Evolutionary conservation across 306 rosid species (phyloP).

Genomic region (Hippophae tibetana): DNA sequence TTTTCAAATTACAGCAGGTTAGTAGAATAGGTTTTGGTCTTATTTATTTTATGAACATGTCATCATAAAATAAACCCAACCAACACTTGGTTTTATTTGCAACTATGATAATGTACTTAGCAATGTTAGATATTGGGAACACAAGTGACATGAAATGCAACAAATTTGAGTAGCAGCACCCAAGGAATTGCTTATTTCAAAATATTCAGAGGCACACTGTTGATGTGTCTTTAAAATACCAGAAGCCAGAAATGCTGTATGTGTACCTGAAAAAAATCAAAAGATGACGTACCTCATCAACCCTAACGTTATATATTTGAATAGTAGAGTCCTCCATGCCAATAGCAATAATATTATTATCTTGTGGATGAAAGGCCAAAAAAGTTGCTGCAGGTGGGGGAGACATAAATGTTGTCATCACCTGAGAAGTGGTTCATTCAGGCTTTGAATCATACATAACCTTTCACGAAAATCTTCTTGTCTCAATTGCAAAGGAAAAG

Average conservation of each 20-base stretch:
- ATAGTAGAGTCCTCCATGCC: conserved; percentile 45
- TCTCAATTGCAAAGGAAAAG: background rate
- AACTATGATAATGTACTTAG: too few species aligned
- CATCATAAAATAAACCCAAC: too few species aligned
- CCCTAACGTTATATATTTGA: conserved; percentile 36
- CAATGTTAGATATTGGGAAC: too few species aligned
- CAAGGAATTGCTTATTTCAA: too few species aligned
- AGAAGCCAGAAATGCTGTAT: background rate
- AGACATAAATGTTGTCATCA: conserved; percentile 37
- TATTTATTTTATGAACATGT: too few species aligned
- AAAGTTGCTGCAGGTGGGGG: conserved; percentile 42
- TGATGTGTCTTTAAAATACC: too few species aligned
- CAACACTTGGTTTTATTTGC: too few species aligned
- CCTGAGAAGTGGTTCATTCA: conserved; percentile 16
- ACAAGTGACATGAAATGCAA: too few species aligned
- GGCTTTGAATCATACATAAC: conserved; percentile 2
- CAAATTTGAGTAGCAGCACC: too few species aligned
- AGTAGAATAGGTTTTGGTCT: too few species aligned
- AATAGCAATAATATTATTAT: conserved; percentile 36
- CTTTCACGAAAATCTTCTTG: background rate
- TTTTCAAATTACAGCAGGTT: too few species aligned
- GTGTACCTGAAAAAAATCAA: background rate
- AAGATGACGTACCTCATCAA: conserved; percentile 29
- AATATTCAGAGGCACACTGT: too few species aligned
- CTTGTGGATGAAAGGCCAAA: conserved; percentile 43